Conservation (phyloP, 768 basidiomycete species). For the Daedaleopsis sinensis region DNA sequence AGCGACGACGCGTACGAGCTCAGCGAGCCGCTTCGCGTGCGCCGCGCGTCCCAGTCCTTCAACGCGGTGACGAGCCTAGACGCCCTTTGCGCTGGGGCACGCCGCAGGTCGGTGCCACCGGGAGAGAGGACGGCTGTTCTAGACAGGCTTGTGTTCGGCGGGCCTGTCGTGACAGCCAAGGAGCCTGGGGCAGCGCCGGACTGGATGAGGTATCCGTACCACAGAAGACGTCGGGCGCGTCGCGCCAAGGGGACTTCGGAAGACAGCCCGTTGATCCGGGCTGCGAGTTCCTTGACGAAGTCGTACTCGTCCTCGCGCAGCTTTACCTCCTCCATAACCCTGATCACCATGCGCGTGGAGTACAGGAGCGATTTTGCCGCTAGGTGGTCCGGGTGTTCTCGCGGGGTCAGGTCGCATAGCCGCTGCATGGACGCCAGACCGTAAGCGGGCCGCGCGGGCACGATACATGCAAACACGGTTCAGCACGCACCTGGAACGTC, state of each 20-base stretch:
- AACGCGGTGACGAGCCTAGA: constrained; percentile 36
- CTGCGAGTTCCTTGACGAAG: constrained; percentile 61
- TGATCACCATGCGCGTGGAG: constrained; percentile 70
- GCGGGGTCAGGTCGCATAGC: constrained; percentile 69
- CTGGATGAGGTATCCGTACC: constrained; percentile 38
- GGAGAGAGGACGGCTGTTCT: not conserved
- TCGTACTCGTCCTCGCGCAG: constrained; percentile 85
- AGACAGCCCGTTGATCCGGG: constrained; percentile 62
- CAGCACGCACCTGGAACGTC: constrained; percentile 66
- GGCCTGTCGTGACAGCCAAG: not conserved
- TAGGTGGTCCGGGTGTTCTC: constrained; percentile 69
- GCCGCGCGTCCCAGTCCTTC: constrained; percentile 44
- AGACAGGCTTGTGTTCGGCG: not conserved
- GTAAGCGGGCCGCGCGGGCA: too few relatives aligned
- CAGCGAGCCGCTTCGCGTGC: constrained; percentile 41
- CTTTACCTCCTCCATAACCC: constrained; percentile 85
- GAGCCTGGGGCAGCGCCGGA: not conserved
- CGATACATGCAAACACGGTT: too few relatives aligned
- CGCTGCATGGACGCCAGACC: constrained; percentile 45
- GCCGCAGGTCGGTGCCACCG: not conserved
- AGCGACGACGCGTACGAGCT: constrained; percentile 17
- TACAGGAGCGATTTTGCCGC: constrained; percentile 66
- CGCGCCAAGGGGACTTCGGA: constrained; percentile 56
- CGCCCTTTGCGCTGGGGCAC: not conserved
- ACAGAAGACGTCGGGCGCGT: constrained; percentile 75